A percentile compares a stretch with the other conserved stretches of the same genome.
Conservation (phyloP, 495 filamentous ascomycete species). For the Neurospora cerealis region DNA sequence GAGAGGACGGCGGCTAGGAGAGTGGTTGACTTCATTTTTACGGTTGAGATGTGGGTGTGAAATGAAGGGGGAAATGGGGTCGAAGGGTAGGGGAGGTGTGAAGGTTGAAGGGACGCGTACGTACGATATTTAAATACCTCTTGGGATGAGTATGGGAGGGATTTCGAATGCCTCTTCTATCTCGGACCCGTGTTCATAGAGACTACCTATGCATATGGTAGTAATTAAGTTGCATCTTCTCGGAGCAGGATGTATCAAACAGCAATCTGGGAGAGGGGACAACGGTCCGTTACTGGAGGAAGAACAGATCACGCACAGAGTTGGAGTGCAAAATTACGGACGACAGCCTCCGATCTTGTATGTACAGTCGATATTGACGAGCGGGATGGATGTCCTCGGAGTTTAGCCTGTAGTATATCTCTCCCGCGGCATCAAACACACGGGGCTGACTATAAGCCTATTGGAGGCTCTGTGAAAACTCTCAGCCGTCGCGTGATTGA, state of each 20-base stretch:
- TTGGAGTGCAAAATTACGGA: constrained; percentile 12
- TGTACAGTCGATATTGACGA: constrained; percentile 2
- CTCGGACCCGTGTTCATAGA: background rate
- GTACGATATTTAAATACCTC: background rate
- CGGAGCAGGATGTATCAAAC: background rate
- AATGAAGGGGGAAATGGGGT: background rate
- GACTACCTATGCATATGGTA: background rate
- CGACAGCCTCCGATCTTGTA: constrained; percentile 12
- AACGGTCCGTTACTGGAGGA: constrained; percentile 5
- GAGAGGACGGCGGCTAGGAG: constrained; percentile 6
- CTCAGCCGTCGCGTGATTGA: background rate
- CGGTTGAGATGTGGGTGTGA: background rate
- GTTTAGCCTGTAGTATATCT: constrained; percentile 10
- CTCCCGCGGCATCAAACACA: background rate
- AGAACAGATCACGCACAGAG: background rate
- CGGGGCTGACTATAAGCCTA: background rate
- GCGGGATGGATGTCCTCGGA: background rate
- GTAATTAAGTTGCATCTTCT: background rate
- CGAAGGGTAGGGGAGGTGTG: background rate
- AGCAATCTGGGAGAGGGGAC: constrained; percentile 1
- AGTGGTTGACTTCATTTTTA: constrained; percentile 18
- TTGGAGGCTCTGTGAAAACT: background rate
- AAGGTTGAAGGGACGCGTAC: background rate
- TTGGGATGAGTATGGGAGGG: background rate
- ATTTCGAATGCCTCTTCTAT: background rate